phyloP scores from a whole-genome alignment of 345 rosid genomes.

The Combretum micranthum region DNA sequence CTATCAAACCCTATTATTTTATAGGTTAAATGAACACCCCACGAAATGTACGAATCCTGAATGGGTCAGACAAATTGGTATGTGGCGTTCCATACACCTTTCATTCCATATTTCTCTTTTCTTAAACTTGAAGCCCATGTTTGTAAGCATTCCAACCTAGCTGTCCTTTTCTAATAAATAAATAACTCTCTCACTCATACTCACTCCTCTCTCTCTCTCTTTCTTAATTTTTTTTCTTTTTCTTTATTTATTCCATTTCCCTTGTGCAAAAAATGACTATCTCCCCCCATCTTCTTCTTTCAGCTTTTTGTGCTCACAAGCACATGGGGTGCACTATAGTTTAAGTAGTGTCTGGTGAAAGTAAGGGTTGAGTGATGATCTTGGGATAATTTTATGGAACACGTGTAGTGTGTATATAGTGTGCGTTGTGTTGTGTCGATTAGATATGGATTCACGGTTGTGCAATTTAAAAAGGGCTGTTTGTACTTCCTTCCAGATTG shows the following conservation, averaged over 20 bases:
- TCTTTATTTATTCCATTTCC: no score
- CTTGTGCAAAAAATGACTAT: no score
- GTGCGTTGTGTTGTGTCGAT: conserved; percentile 9
- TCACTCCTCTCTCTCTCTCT: no score
- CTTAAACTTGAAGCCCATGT: no score
- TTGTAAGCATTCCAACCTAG: no score
- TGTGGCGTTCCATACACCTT: conserved; percentile 8
- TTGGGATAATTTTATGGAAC: conserved; percentile 2
- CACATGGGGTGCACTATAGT: neutral
- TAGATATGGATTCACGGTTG: conserved; percentile 18
- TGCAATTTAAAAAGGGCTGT: neutral
- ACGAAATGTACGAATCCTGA: neutral
- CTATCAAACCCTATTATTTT: no score
- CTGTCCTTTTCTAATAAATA: no score
- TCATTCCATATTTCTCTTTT: neutral
- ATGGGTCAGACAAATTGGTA: conserved; percentile 6
- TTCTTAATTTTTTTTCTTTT: no score
- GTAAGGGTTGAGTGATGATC: neutral
- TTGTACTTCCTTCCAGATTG: conserved; percentile 7
- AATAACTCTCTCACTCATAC: no score
- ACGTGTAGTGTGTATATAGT: conserved; percentile 13
- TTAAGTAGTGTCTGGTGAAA: neutral
- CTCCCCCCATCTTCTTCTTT: no score
- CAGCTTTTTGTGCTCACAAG: no score
- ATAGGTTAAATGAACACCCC: neutral